phyloP scores from a whole-genome alignment of 495 filamentous ascomycete genomes.

The Hypoxylon lienhwacheense region DNA sequence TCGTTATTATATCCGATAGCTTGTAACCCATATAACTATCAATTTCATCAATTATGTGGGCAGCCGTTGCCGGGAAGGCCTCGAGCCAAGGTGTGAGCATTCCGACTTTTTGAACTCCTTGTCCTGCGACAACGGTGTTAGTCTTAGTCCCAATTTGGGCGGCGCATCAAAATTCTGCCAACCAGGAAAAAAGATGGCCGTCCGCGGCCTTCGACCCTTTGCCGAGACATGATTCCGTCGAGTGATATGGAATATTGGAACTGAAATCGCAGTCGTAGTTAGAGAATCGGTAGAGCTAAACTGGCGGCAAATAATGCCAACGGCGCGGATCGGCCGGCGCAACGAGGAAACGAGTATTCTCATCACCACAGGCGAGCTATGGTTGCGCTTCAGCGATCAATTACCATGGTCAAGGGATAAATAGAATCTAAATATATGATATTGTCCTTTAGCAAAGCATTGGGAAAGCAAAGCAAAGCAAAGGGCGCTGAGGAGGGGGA shows the following conservation, averaged over 20 bases:
- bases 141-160: background rate
- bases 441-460: background rate
- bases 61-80: constrained; percentile 75
- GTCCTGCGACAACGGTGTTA: constrained; percentile 58
- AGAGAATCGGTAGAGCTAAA: constrained; percentile 1
- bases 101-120: constrained; percentile 91
- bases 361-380: constrained; percentile 37
- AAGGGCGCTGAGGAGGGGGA: background rate
- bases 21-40: constrained; percentile 70
- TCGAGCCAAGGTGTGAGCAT: constrained; percentile 86
- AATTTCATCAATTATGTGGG: constrained; percentile 76
- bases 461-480: background rate
- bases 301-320: constrained; percentile 10
- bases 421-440: no score
- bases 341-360: constrained; percentile 26
- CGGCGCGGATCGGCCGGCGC: constrained; percentile 25
- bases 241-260: background rate
- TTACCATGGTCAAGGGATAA: constrained; percentile 28
- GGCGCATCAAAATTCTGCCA: constrained; percentile 25
- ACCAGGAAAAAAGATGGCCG: constrained; percentile 87
- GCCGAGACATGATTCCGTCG: constrained; percentile 27
- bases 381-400: constrained; percentile 28
- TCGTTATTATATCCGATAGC: constrained; percentile 75
- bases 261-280: constrained; percentile 1
- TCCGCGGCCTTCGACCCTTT: constrained; percentile 55